A percentile compares a stretch with the other conserved stretches of the same genome.
These are phyloP conservation scores for Pseudocercospora crystallina DNA, from an alignment of 2,329 filamentous ascomycete genomes.

Conservation along the genomic window DNA sequence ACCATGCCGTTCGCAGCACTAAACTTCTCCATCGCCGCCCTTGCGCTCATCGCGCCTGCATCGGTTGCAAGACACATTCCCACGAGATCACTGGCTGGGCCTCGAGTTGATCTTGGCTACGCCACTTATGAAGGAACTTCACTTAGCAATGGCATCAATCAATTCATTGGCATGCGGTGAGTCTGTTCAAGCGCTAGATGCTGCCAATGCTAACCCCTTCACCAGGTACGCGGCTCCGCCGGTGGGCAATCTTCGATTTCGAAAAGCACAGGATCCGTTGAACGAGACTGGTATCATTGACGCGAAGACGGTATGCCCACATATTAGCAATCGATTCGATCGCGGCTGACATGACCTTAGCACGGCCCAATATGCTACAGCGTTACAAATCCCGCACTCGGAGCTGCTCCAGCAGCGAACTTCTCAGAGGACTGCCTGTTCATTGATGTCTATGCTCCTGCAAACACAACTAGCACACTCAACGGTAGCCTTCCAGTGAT, in stretches of 20 bases:
- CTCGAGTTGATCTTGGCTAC: neutral
- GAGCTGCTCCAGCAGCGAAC: conserved; percentile 36
- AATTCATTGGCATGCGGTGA: neutral
- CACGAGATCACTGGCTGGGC: too few species aligned
- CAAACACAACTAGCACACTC: conserved; percentile 47
- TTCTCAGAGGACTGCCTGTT: conserved; percentile 63
- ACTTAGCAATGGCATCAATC: neutral
- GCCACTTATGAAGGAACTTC: neutral
- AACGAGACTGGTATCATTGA: neutral
- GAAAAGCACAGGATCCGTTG: neutral
- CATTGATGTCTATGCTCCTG: conserved; percentile 62
- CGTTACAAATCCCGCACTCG: neutral
- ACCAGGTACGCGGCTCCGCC: neutral
- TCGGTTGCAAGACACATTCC: too few species aligned
- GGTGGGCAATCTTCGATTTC: neutral
- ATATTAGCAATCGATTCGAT: too few species aligned
- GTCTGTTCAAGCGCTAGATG: too few species aligned
- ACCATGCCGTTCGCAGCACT: too few species aligned
- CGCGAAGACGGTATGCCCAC: neutral
- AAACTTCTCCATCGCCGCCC: too few species aligned
- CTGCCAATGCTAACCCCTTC: too few species aligned
- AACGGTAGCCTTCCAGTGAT: conserved; percentile 54
- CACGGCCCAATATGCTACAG: neutral
- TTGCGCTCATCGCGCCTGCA: too few species aligned
- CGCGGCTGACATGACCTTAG: too few species aligned